Evolutionary conservation across 805 yeast species (phyloP).

Genomic region (Saccharomycopsis selenospora): DNA sequence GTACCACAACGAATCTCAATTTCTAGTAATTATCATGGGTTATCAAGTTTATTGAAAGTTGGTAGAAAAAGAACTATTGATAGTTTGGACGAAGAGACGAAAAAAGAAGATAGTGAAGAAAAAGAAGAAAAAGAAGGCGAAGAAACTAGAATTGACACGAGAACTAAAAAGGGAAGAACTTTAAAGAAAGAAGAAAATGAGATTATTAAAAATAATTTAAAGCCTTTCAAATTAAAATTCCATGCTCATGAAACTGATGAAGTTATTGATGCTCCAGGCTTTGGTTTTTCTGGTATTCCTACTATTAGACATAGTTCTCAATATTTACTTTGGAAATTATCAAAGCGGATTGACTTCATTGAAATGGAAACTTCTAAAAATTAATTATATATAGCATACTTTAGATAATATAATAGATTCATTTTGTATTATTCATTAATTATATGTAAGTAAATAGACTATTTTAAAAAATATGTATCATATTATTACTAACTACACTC

Average conservation of each 20-base stretch:
- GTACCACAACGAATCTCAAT: slow-evolving; percentile 3
- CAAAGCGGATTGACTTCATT: neutral
- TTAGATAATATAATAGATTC: no score
- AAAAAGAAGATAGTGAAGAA: neutral
- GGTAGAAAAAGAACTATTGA: neutral
- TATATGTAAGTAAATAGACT: no score
- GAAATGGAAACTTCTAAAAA: no score
- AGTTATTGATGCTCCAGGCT: slow-evolving; percentile 22
- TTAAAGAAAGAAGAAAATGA: slow-evolving; percentile 25
- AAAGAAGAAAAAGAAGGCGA: slow-evolving; percentile 20
- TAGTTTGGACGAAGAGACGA: slow-evolving; percentile 19
- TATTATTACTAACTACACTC: no score
- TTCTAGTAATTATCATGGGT: neutral
- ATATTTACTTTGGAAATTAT: slow-evolving; percentile 55
- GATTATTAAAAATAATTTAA: slow-evolving; percentile 21
- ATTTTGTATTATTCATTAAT: no score
- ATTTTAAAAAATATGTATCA: no score
- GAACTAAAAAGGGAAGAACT: slow-evolving; percentile 23
- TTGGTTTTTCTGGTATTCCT: slow-evolving; percentile 25
- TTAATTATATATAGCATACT: no score
- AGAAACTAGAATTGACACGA: slow-evolving; percentile 21
- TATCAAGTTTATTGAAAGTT: neutral
- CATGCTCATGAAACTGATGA: slow-evolving; percentile 13
- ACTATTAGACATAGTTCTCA: slow-evolving; percentile 66
- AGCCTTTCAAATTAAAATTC: slow-evolving; percentile 13